Percentiles rank a stretch among this genome's conserved stretches.
Conservation (phyloP, 441 rosid genomes). For the Syzygium syzygioides region DNA sequence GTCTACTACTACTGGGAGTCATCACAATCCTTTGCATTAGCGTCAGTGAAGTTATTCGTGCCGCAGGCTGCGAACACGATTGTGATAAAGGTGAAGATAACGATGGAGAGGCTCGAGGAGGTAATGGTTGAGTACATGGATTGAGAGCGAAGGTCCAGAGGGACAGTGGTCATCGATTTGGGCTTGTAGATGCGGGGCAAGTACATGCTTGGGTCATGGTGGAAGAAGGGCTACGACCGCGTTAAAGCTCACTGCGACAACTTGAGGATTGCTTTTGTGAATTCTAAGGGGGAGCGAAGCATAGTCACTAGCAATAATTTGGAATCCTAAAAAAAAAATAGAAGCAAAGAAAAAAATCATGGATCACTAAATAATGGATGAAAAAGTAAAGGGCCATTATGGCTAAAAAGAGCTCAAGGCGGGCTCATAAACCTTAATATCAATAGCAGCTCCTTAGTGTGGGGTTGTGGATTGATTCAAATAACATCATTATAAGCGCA, state of each 20-base stretch:
- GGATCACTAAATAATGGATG: neutral
- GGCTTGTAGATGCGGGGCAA: neutral
- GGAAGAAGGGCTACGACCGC: neutral
- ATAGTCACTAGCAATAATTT: neutral
- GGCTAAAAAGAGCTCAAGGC: neutral
- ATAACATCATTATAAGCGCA: neutral
- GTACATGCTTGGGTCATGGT: neutral
- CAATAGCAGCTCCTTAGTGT: neutral
- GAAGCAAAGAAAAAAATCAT: neutral
- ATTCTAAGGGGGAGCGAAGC: neutral
- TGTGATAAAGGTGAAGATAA: neutral
- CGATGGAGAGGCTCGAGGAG: neutral
- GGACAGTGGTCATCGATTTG: neutral
- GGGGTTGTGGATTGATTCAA: neutral
- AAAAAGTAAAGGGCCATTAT: neutral
- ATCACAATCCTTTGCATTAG: neutral
- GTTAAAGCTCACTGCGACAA: neutral
- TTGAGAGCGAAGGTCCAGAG: neutral
- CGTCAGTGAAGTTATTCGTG: neutral
- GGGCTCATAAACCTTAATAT: neutral
- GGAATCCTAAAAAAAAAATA: too few species aligned
- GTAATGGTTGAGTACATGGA: neutral
- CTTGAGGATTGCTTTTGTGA: neutral
- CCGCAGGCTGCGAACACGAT: accelerated
- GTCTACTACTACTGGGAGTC: accelerated